Evolutionary conservation across 192 early-diverging fungal species (phyloP), one percentile per base, ranked within the genome.

Genomic region (Coemansia aciculifera): DNA sequence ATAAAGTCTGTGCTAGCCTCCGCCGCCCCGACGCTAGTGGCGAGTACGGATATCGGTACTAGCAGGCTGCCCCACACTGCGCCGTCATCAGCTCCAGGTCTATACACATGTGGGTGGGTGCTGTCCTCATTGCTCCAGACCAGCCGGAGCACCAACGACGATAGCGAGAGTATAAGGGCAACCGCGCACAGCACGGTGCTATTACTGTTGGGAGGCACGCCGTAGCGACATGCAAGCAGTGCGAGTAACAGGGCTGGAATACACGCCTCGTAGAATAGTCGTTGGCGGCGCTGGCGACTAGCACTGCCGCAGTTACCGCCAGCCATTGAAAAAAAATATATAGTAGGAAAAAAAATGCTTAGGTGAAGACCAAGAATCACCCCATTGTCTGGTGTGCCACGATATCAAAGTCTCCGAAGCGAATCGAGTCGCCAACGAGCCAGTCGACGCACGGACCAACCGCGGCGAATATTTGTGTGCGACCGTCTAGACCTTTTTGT

Each of bases 231-330:
- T 27, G 23, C 44, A 8, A 36, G 63, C 3, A 62, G 19, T 8
- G 62, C 44, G 13, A 66, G 21, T 24, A 75, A 43, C 9, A 70
- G 23, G 3, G 64, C 67, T 2, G 78, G 74, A 8, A 81, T 73
- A 29, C 69, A 69, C 54, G 78, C 56, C 56, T 81, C 78, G 56
- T 63, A 69, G 36, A 67, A 67, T 57, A 68, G 63, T 56, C 73
- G 78, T 19, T n/a, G 54, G 5, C 51, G 11, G 10, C 51, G 5
- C n/a, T 44, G 51, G 3, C 54, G 29, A 57, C 54, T 31, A 32
- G 15, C 17, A 15, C 24, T 11, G 51, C 51, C 11, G 24, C 51
- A 54, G 24, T 15, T 64, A 34, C 32, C 46, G 23, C 3, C 43
- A 46, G 46, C 5, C 21, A 51, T 37, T 2, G 46, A 63, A 42